Base-by-base conservation (phyloP, 78 protist species). In the Tieghemostelium lacteum region DNA sequence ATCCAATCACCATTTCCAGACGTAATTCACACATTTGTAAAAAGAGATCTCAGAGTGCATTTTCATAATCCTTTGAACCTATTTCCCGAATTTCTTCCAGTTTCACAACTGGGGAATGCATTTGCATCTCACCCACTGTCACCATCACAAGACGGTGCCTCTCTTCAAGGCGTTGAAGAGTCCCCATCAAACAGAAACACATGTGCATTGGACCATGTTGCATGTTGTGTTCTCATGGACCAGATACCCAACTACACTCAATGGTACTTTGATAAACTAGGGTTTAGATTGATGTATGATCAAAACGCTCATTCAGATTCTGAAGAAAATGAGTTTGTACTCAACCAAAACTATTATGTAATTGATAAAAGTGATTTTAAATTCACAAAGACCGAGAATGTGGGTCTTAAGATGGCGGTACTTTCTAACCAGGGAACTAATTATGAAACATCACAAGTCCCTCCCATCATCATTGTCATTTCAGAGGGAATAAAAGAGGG, bases 361-460 rank as follows among this genome's bases (percentile, higher is more conserved):
- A 71, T 71, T 22, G 31, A 29, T 1, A 71, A 71, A 71, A 22
- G n/a, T 0, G 77, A 71, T 71, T 83, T 83, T 26, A 83, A 83
- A 33, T 57, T 54, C 49, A 70, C 50, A 0, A 73, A 67, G 10
- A 73, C 57, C 22, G 91, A 83, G 37, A 73, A 83, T 17, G 65
- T 83, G 39, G 91, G 91, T 17, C 31, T 83, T 4, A 66, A 69
- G n/a, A 83, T 83, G 91, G 91, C 67, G 0, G 91, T 83, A 0
- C 45, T 83, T 0, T 83, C 91, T 0, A 83, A 83, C 57, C 78
- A 83, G 42, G 72, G 75, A 3, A 61, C 66, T 22, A 52, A 73
- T 39, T 50, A 39, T 24, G 7, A 33, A 7, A 8, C 28, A 6
- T 62, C 39, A 7, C 55, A 42, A 26, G 42, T 49, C 0, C 91